A percentile compares a stretch with the other conserved stretches of the same genome.
Conservation (phyloP, 2,329 filamentous ascomycete genomes). For the Arthrobotrys pseudoclavata region DNA sequence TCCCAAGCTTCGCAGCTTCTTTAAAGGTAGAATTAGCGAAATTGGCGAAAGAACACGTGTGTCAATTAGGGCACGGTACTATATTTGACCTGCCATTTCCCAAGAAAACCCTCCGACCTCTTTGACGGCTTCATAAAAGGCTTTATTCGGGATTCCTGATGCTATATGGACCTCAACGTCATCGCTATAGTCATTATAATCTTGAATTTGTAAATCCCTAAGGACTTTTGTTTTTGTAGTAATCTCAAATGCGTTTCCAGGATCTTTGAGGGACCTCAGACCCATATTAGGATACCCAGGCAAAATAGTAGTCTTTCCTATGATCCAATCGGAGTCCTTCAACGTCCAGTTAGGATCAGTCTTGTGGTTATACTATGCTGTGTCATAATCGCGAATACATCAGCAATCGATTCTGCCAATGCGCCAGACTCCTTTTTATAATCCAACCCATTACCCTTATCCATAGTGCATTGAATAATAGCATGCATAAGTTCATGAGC, state of each 20-base stretch:
- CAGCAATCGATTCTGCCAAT: neutral
- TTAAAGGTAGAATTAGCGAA: neutral
- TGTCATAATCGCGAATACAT: neutral
- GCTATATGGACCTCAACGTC: neutral
- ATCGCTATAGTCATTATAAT: neutral
- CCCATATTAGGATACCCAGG: slow-evolving; percentile 3
- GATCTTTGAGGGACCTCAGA: slow-evolving; percentile 1
- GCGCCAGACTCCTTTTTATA: neutral
- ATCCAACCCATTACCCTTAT: neutral
- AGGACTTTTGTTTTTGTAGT: neutral
- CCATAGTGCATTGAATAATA: neutral
- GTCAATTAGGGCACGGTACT: neutral
- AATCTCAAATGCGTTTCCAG: neutral
- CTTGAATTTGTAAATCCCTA: neutral
- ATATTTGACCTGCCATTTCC: slow-evolving; percentile 4
- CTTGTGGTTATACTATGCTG: neutral
- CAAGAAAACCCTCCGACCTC: neutral
- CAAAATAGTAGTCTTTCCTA: neutral
- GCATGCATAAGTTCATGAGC: slow-evolving; percentile 11
- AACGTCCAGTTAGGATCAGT: neutral
- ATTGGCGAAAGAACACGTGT: neutral
- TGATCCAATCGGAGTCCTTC: slow-evolving; percentile 5
- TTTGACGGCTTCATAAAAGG: slow-evolving; percentile 2
- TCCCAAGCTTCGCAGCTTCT: neutral
- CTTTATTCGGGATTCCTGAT: slow-evolving; percentile 4